phyloP scores from a whole-genome alignment of 129 eudicot species.

The Flaveria brownii region DNA sequence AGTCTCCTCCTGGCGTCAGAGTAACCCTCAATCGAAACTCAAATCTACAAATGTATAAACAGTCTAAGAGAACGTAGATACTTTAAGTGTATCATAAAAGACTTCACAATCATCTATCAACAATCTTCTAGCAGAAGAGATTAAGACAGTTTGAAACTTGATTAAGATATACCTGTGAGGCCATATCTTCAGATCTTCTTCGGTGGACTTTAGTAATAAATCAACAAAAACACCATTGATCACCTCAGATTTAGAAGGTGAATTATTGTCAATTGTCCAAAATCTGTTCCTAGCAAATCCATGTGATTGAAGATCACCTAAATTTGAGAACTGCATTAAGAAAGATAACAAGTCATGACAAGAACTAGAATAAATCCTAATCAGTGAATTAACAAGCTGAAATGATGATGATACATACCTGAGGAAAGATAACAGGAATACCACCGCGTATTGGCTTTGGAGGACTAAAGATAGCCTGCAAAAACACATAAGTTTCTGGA shows the following conservation, averaged over 20 bases:
- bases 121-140: neutral
- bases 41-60: slow-evolving; percentile 43
- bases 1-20: slow-evolving; percentile 78
- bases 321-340: slow-evolving; percentile 58
- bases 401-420: slow-evolving; percentile 47
- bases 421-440: slow-evolving; percentile 92
- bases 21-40: slow-evolving; percentile 86
- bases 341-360: slow-evolving; percentile 26
- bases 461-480: slow-evolving; percentile 76
- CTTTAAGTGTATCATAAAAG: slow-evolving; percentile 7
- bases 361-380: slow-evolving; percentile 16
- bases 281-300: slow-evolving; percentile 89
- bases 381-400: slow-evolving; percentile 9
- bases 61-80: neutral
- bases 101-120: neutral
- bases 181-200: slow-evolving; percentile 83
- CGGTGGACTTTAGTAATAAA: slow-evolving; percentile 72
- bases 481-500: slow-evolving; percentile 18
- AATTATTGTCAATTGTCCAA: slow-evolving; percentile 65
- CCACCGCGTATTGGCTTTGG: slow-evolving; percentile 95
- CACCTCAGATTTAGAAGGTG: slow-evolving; percentile 44
- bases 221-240: slow-evolving; percentile 57
- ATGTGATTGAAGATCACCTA: slow-evolving; percentile 77
- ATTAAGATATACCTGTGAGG: slow-evolving; percentile 61
- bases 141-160: neutral